Conservation (phyloP, 2,329 filamentous ascomycete species). For the Ophiobolus disseminans region DNA sequence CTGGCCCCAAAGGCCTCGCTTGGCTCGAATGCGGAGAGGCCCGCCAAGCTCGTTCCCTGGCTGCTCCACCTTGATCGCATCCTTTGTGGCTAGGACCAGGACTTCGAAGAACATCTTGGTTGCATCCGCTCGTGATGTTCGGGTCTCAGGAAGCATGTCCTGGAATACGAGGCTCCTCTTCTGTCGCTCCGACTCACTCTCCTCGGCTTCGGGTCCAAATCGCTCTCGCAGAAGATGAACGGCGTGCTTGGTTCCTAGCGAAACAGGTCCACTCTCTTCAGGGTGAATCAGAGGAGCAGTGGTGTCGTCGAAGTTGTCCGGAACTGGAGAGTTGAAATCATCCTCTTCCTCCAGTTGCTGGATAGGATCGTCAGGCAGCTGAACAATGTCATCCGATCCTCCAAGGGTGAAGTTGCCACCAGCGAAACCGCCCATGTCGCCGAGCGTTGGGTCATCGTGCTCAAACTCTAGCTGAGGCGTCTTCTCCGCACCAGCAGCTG, state of each 20-base stretch:
- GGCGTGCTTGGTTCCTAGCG: conserved; percentile 90
- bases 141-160: conserved; percentile 81
- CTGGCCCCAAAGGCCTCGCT: conserved; percentile 93
- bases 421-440: conserved; percentile 49
- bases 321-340: conserved; percentile 45
- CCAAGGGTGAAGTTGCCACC: conserved; percentile 41
- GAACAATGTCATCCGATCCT: conserved; percentile 34
- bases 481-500: conserved; percentile 61
- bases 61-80: conserved; percentile 97
- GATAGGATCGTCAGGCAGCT: conserved; percentile 38
- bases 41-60: conserved; percentile 72
- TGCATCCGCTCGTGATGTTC: conserved; percentile 84
- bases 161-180: conserved; percentile 85
- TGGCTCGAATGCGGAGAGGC: conserved; percentile 82
- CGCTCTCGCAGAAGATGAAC: conserved; percentile 92
- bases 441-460: conserved; percentile 57
- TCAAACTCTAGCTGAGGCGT: conserved; percentile 70
- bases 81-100: conserved; percentile 93
- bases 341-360: conserved; percentile 45
- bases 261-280: conserved; percentile 84
- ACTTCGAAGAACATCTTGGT: conserved; percentile 99
- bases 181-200: conserved; percentile 72
- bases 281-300: conserved; percentile 78
- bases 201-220: conserved; percentile 76
- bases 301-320: conserved; percentile 77